A percentile compares a stretch with the other conserved stretches of the same genome.
Conservation (phyloP, 306 rosid genomes). For the Fragaria iinumae region DNA sequence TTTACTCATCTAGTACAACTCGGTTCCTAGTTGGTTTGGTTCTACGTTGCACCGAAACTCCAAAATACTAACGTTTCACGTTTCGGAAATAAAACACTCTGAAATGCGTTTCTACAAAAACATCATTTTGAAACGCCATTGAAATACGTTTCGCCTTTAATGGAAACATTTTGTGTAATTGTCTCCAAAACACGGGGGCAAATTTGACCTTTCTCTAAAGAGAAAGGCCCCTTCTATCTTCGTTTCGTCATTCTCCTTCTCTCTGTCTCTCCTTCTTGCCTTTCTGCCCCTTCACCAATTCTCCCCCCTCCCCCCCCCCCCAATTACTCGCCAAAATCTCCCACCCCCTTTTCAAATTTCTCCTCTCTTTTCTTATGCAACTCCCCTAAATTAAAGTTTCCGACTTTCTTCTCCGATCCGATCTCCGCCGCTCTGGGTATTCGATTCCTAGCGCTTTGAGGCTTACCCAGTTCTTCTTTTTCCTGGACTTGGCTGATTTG, state of each 20-base stretch:
- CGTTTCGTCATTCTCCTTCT: not conserved
- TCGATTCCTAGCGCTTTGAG: conserved; percentile 2
- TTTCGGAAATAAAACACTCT: too few relatives aligned
- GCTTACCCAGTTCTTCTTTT: conserved; percentile 21
- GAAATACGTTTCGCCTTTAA: too few relatives aligned
- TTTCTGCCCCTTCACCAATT: conserved; percentile 47
- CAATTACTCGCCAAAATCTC: conserved; percentile 68
- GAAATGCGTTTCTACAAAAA: rapidly evolving
- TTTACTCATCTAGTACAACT: too few relatives aligned
- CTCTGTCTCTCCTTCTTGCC: conserved; percentile 60
- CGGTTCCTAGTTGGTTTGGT: too few relatives aligned
- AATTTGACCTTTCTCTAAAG: too few relatives aligned
- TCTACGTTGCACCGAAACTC: too few relatives aligned
- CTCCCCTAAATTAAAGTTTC: conserved; percentile 20
- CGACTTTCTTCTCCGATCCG: conserved; percentile 30
- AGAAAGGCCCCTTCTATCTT: too few relatives aligned
- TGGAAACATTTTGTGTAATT: too few relatives aligned
- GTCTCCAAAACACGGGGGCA: too few relatives aligned
- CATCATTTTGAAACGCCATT: too few relatives aligned
- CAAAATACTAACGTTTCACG: too few relatives aligned
- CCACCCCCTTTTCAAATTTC: conserved; percentile 51
- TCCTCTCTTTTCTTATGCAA: too few relatives aligned
- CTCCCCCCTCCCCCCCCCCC: conserved; percentile 40
- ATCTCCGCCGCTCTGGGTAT: conserved; percentile 17
- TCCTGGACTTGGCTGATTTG: not conserved